Conservation (phyloP, 352 stramenopile genomes). For the Phytophthora cryptogea region DNA sequence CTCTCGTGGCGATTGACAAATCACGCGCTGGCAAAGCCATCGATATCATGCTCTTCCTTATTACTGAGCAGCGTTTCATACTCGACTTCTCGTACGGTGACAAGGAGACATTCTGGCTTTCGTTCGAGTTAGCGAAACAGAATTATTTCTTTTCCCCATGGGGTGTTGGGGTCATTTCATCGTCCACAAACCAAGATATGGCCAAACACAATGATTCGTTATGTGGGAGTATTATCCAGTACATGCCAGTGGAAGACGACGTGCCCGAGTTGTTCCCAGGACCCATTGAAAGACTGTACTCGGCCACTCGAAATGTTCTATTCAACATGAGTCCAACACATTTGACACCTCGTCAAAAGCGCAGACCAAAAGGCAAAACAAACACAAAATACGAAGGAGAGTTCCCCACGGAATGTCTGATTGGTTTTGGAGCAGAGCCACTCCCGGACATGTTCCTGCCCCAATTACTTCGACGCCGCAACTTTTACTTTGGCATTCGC, state of each 20-base stretch:
- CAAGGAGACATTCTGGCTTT: conserved; percentile 49
- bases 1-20: conserved; percentile 49
- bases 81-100: conserved; percentile 49
- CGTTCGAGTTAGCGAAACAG: conserved; percentile 43
- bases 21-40: conserved; percentile 26
- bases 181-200: conserved; percentile 31
- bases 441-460: conserved; percentile 31
- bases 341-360: conserved; percentile 20
- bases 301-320: conserved; percentile 16
- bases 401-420: conserved; percentile 34
- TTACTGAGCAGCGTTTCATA: conserved; percentile 37
- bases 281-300: conserved; percentile 11
- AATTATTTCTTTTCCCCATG: conserved; percentile 54
- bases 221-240: conserved; percentile 41
- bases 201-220: conserved; percentile 29
- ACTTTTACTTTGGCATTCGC: conserved; percentile 35
- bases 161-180: conserved; percentile 28
- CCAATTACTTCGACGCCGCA: conserved; percentile 34
- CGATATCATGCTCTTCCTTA: conserved; percentile 43
- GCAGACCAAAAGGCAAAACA: conserved; percentile 4
- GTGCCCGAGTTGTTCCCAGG: conserved; percentile 26
- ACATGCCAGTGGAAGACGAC: conserved; percentile 26
- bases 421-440: conserved; percentile 26
- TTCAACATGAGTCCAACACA: conserved; percentile 34
- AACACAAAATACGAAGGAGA: conserved; percentile 14